Evolutionary conservation across 345 rosid species (phyloP).

Genomic region (Cardamine occulta): DNA sequence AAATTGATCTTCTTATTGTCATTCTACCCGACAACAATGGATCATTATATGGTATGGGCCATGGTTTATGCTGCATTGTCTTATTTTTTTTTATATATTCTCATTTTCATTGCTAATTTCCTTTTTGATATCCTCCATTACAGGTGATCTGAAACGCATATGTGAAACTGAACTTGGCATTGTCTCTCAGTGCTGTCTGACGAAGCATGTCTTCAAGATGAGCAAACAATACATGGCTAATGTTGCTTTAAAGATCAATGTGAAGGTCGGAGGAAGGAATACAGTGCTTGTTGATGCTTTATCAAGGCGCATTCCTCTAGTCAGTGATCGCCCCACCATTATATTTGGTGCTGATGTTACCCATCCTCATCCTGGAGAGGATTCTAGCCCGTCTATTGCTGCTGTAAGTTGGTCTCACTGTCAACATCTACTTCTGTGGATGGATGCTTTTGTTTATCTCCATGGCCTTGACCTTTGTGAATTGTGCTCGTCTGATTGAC

Average conservation of each 20-base stretch:
- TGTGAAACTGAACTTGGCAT: constrained; percentile 99
- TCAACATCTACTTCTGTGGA: not conserved
- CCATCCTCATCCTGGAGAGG: constrained; percentile 99
- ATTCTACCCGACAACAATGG: constrained; percentile 97
- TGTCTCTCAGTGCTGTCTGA: constrained; percentile 96
- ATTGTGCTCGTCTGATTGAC: not conserved
- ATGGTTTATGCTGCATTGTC: not conserved
- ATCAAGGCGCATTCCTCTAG: constrained; percentile 90
- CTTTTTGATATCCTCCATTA: constrained; percentile 27
- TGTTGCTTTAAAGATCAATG: constrained; percentile 93
- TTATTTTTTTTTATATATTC: not conserved
- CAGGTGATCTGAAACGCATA: constrained; percentile 96
- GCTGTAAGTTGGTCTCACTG: constrained; percentile 60
- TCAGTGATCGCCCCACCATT: constrained; percentile 90
- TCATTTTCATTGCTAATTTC: not conserved
- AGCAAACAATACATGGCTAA: constrained; percentile 92
- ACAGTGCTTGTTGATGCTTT: constrained; percentile 96
- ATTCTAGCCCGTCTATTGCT: constrained; percentile 99
- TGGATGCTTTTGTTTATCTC: not conserved
- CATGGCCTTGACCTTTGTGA: constrained; percentile 4
- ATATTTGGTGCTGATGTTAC: constrained; percentile 99
- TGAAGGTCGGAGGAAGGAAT: constrained; percentile 98
- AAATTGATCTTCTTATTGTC: constrained; percentile 91
- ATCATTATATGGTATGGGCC: constrained; percentile 79
- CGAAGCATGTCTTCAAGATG: constrained; percentile 85